Conservation (phyloP, 2,329 filamentous ascomycete species). For the Fusarium robinianum region DNA sequence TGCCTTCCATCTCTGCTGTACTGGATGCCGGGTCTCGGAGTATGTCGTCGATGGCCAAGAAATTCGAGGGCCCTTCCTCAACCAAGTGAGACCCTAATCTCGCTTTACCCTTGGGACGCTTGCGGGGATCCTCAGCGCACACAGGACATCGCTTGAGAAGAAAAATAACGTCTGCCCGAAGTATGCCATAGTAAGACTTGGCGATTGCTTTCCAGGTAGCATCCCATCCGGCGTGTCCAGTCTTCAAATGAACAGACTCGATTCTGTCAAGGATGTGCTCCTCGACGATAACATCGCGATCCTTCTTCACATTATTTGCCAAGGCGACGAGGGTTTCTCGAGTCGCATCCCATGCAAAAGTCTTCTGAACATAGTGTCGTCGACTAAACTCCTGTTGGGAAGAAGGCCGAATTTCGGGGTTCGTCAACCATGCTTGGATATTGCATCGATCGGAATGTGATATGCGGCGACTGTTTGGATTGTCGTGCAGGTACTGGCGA, state of each 20-base stretch:
- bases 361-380: neutral
- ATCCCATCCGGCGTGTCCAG: neutral
- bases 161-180: neutral
- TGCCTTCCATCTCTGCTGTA: neutral
- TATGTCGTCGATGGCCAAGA: neutral
- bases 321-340: neutral
- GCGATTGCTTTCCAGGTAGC: neutral
- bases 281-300: neutral
- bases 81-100: neutral
- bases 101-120: neutral
- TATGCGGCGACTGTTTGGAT: constrained; percentile 1
- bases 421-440: neutral
- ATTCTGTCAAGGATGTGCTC: neutral
- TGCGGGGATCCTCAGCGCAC: neutral
- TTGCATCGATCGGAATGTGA: neutral
- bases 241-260: neutral
- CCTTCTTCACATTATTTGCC: neutral
- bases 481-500: neutral
- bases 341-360: neutral
- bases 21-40: neutral
- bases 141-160: neutral
- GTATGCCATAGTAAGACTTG: neutral
- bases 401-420: neutral
- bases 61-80: neutral
- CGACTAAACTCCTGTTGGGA: neutral